Evolutionary conservation across 179 eudicot species (phyloP).

Genomic region (Spergularia azorica): DNA sequence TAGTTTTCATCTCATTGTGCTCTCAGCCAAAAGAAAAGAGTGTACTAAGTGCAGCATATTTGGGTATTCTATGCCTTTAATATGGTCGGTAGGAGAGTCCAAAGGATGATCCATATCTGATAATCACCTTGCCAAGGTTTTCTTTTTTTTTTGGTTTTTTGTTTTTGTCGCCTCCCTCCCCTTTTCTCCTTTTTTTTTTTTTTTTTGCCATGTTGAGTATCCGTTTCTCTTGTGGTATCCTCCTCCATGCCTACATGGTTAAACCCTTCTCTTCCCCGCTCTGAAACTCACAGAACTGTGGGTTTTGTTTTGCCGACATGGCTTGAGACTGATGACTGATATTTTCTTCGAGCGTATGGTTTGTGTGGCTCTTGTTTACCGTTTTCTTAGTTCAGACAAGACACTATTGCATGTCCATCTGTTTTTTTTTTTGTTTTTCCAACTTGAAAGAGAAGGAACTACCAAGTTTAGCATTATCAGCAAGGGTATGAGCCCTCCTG

Average conservation of each 20-base stretch:
- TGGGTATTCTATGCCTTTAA: neutral
- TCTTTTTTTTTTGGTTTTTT: too few relatives aligned
- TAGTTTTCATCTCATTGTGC: neutral
- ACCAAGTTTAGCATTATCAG: too few relatives aligned
- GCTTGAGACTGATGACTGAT: too few relatives aligned
- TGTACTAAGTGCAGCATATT: neutral
- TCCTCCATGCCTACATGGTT: too few relatives aligned
- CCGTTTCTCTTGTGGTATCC: neutral
- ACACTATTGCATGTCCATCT: neutral
- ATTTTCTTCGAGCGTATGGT: too few relatives aligned
- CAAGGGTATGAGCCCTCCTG: too few relatives aligned
- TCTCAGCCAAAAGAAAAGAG: neutral
- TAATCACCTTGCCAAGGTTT: too few relatives aligned
- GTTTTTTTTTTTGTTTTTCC: too few relatives aligned
- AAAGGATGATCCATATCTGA: neutral
- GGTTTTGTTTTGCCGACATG: neutral
- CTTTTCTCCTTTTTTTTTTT: neutral
- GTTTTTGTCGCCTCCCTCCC: neutral
- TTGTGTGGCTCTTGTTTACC: too few relatives aligned
- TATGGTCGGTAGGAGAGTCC: constrained; percentile 1
- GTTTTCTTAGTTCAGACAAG: neutral
- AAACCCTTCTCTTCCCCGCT: too few relatives aligned
- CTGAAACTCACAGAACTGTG: too few relatives aligned
- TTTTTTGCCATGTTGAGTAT: neutral
- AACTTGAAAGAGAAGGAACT: too few relatives aligned